Percentiles rank a stretch among this genome's conserved stretches.
These are phyloP conservation scores for Podaxis sp. DNA, from an alignment of 768 basidiomycete genomes.

Conservation along the genomic window DNA sequence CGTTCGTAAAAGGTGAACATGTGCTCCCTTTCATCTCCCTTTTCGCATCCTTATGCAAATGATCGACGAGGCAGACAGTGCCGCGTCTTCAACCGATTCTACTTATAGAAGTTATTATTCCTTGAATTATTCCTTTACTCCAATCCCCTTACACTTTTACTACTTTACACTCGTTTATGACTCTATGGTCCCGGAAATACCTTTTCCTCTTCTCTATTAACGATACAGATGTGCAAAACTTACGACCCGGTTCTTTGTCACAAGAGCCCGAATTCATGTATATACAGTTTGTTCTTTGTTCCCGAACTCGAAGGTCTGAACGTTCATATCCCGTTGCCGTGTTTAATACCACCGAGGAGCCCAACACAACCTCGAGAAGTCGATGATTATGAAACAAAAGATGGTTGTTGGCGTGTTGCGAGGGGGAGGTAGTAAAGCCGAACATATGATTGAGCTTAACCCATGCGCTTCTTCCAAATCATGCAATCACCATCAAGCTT, in stretches of 20 bases:
- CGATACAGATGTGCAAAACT: slow-evolving; percentile 11
- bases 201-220: slow-evolving; percentile 9
- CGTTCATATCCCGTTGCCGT: no score
- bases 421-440: background rate
- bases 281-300: background rate
- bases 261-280: background rate
- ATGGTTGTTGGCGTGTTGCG: background rate
- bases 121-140: background rate
- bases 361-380: no score
- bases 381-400: background rate
- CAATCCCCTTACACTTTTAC: background rate
- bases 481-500: background rate
- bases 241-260: background rate
- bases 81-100: background rate
- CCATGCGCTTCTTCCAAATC: background rate
- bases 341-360: no score
- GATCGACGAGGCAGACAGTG: background rate
- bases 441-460: background rate
- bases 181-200: background rate
- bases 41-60: background rate
- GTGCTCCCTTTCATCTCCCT: background rate
- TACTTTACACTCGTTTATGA: background rate
- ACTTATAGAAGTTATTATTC: background rate
- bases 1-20: background rate
- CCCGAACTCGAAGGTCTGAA: background rate